These are phyloP conservation scores for Talaromyces sp. DNA, from an alignment of 2,329 filamentous ascomycete genomes.

Conservation along the genomic window DNA sequence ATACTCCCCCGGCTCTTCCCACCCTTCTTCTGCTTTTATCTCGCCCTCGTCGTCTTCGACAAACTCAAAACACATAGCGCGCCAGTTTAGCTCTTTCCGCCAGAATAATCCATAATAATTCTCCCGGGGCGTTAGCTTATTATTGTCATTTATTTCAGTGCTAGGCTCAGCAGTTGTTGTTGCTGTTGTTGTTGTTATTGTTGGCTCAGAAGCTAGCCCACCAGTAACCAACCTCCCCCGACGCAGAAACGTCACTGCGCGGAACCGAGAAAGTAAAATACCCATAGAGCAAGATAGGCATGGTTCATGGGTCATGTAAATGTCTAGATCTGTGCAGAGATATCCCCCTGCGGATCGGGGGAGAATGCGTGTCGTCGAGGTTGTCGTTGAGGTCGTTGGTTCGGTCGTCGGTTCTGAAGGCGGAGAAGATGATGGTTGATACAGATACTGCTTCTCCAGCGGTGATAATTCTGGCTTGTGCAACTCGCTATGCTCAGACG, in stretches of 20 bases:
- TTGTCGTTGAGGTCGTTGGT: background rate
- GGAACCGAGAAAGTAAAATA: conserved; percentile 87
- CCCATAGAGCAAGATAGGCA: conserved; percentile 98
- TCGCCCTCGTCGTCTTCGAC: conserved; percentile 20
- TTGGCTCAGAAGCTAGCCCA: conserved; percentile 68
- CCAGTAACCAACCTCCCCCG: conserved; percentile 72
- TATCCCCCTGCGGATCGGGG: conserved; percentile 75
- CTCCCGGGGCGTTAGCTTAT: background rate
- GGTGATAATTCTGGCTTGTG: conserved; percentile 35
- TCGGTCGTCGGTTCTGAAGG: background rate
- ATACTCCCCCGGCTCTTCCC: conserved; percentile 2
- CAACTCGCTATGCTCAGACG: background rate
- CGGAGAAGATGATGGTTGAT: conserved; percentile 18
- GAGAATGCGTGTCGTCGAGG: conserved; percentile 51
- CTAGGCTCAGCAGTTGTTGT: too few relatives aligned
- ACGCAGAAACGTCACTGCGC: conserved; percentile 66
- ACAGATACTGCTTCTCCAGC: conserved; percentile 39
- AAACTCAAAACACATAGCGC: conserved; percentile 45
- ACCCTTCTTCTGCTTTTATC: background rate
- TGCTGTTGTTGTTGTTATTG: too few relatives aligned
- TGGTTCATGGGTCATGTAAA: conserved; percentile 93
- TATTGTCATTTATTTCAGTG: conserved; percentile 6
- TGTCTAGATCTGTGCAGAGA: conserved; percentile 85
- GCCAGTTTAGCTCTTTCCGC: conserved; percentile 53
- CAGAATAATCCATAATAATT: conserved; percentile 57